phyloP scores from a whole-genome alignment of 2,329 filamentous ascomycete species.

The Stagonosporopsis vannaccii region DNA sequence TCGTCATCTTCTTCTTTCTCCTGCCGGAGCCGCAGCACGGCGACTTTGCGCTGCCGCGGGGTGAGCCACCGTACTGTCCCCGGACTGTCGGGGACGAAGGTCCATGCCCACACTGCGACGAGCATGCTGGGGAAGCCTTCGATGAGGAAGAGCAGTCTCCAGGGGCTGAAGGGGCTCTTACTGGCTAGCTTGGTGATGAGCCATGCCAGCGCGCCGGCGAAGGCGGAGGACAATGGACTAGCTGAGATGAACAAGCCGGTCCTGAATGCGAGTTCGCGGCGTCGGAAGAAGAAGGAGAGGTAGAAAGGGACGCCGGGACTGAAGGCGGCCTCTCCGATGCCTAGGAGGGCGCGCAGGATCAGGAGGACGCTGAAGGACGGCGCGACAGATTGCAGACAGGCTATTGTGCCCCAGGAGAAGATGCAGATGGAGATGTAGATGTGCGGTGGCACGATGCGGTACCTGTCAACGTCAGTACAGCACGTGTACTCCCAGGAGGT shows the following conservation, averaged over 20 bases:
- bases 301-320: slow-evolving; percentile 70
- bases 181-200: slow-evolving; percentile 74
- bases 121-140: slow-evolving; percentile 87
- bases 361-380: slow-evolving; percentile 62
- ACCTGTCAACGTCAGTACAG: slow-evolving; percentile 41
- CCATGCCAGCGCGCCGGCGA: slow-evolving; percentile 82
- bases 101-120: slow-evolving; percentile 76
- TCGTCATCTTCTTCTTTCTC: slow-evolving; percentile 52
- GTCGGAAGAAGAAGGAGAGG: slow-evolving; percentile 68
- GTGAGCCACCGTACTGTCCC: slow-evolving; percentile 54
- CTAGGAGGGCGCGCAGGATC: slow-evolving; percentile 66
- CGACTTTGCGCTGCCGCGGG: slow-evolving; percentile 65
- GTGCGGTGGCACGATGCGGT: slow-evolving; percentile 66
- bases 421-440: slow-evolving; percentile 71
- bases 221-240: slow-evolving; percentile 66
- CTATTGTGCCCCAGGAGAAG: slow-evolving; percentile 78
- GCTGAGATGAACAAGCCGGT: slow-evolving; percentile 88
- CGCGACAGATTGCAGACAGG: slow-evolving; percentile 70
- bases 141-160: slow-evolving; percentile 83
- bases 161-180: slow-evolving; percentile 74
- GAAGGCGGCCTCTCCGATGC: slow-evolving; percentile 68
- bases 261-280: slow-evolving; percentile 79
- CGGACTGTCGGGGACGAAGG: slow-evolving; percentile 78
- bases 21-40: slow-evolving; percentile 69
- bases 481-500: not conserved